Evolutionary conservation across 306 rosid species (phyloP), one percentile per base, ranked within the genome.

Genomic region (Acacia melanoxylon): DNA sequence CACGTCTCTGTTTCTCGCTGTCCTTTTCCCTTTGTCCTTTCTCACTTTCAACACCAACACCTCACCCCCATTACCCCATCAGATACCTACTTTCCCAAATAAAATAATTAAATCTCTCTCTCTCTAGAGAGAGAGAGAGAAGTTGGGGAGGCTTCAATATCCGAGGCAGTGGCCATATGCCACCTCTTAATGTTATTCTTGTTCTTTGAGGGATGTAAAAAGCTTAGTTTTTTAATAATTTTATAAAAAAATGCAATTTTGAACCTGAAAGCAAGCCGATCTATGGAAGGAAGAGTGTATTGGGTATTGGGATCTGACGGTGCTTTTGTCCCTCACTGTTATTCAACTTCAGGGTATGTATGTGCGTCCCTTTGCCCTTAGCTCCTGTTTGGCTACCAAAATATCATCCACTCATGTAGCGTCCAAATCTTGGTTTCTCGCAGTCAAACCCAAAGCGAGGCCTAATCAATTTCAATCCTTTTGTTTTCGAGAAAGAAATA

Each of bases 281-380:
- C 24, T 75, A 20, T 29, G 49, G 68, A 61, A 78, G 48, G 59
- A 61, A 75, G 78, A 35, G 11, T 19, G 24, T 5, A 52, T 80
- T 78, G 76, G 91, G 84, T 87, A 68, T 81, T 86, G 88, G 91
- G 92, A 89, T 91, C 88, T 78, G 88, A 67, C 89, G 76, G 91
- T 86, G 89, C 40, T 80, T 82, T 78, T 86, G 95, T 88, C 87
- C 79, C 86, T 83, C 73, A 65, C 77, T 77, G 83, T 74, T 75
- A 76, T 27, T 72, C 66, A 52, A 74, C 80, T 81, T 70, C 54
- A 77, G 84, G 84, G 52, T 48, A 48, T 48, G 52, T 48, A 6
- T 48, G 52, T 48, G 14, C 66, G 52, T 81, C 20, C 78, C 78
- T 75, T 52, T 79, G 74, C 9, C 11, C 33, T 66, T 1, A 62